These are phyloP conservation scores for Amylostereum areolatum DNA, from an alignment of 1,284 basidiomycete genomes.

Conservation along the genomic window DNA sequence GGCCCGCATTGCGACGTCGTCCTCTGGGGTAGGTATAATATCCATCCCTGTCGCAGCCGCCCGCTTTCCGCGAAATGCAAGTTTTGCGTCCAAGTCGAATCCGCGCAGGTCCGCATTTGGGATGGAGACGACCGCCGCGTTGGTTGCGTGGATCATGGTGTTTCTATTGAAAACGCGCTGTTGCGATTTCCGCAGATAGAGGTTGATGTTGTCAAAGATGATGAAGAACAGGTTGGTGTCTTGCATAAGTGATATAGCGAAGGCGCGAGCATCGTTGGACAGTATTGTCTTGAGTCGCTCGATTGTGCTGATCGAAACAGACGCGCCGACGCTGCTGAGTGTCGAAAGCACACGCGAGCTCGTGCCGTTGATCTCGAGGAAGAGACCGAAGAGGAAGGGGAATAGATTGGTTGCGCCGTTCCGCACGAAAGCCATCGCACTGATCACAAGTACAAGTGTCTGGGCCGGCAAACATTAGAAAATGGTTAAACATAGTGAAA, in stretches of 20 bases:
- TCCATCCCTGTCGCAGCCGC: conserved; percentile 4
- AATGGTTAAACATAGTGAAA: too few relatives aligned
- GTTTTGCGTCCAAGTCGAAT: conserved; percentile 11
- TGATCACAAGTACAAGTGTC: too few relatives aligned
- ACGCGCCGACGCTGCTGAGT: conserved; percentile 20
- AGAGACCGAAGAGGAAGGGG: too few relatives aligned
- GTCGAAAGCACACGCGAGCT: conserved; percentile 20
- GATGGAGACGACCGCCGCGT: conserved; percentile 13
- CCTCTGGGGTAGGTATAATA: conserved; percentile 14
- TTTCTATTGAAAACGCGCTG: conserved; percentile 19
- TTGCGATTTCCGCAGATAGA: conserved; percentile 20
- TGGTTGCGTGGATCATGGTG: conserved; percentile 17
- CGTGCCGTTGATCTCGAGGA: too few relatives aligned
- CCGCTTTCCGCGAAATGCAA: neutral
- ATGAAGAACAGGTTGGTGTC: conserved; percentile 14
- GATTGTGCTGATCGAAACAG: conserved; percentile 15
- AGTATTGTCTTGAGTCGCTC: conserved; percentile 19
- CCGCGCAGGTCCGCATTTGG: conserved; percentile 3
- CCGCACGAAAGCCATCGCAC: too few relatives aligned
- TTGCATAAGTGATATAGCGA: conserved; percentile 14
- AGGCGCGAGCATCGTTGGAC: conserved; percentile 17
- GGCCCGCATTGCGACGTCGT: conserved; percentile 12
- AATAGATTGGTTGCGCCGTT: too few relatives aligned
- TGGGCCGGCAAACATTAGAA: too few relatives aligned
- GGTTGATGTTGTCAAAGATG: conserved; percentile 27